Base-by-base conservation (phyloP, 2,329 filamentous ascomycete species). In the Fonsecaea pugnacius region DNA sequence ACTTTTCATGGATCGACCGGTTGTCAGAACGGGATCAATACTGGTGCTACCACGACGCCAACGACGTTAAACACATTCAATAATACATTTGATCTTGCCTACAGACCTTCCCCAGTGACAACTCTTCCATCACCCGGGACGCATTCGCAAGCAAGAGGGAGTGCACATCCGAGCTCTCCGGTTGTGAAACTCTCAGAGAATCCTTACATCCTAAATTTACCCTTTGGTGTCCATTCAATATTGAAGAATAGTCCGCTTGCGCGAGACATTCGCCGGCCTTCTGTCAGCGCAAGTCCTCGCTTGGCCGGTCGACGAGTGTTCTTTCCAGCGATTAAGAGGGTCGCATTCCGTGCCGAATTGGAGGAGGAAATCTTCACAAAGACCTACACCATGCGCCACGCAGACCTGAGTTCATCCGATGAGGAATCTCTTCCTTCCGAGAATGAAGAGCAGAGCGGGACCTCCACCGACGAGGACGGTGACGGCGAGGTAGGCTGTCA, bases 51-150 rank as follows among this genome's bases (percentile, higher is more conserved):
- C 1, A 80, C 82, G 33, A 87, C 86, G 7, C 86, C 86, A 10
- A 88, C 86, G 1, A 77, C 82, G 48, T 79, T 83, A 70, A 88
- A 88, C 74, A 88, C 86, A 58, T 86, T 87, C 72, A 82, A 78
- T 70, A 88, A 88, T 75, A 82, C 84, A 57, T 86, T 85, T 69
- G 81, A 85, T 46, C 72, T 76, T 43, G 68, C 74, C n/a, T 73
- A 72, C 27, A 73, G 80, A 60, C 68, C 76, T 48, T 76, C 75
- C 63, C 75, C 78, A 59, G 74, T 77, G 21, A 71, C 70, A 67
- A 64, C 72, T 35, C 71, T 75, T 14, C 64, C 73, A 14, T 79
- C 76, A 72, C 76, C 70, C 32, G 62, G 48, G 2, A 58, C 61
- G 40, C 52, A 58, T 3, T 52, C 46, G 18, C 55, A 48, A 32